These are phyloP conservation scores for Hypoxylon perforatum DNA, from an alignment of 495 filamentous ascomycete species.

Conservation along the genomic window DNA sequence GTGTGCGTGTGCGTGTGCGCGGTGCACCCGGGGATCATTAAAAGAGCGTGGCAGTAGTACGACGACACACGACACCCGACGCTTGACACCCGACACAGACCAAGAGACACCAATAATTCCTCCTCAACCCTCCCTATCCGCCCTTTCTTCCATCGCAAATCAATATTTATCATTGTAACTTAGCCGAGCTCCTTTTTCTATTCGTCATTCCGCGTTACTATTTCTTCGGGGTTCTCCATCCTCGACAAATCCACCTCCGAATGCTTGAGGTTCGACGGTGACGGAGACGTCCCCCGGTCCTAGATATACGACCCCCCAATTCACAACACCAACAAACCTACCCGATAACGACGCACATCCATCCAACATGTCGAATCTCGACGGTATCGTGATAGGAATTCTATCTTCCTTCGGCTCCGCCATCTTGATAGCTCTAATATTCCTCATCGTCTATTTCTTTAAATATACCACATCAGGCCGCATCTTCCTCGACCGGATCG, in stretches of 20 bases:
- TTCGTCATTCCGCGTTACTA: constrained; percentile 19
- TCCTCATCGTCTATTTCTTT: constrained; percentile 93
- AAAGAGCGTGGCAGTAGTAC: constrained; percentile 25
- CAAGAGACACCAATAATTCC: constrained; percentile 23
- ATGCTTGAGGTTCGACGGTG: constrained; percentile 45
- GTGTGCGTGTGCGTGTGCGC: neutral
- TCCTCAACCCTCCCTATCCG: constrained; percentile 19
- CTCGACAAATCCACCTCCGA: constrained; percentile 44
- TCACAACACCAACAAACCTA: constrained; percentile 22
- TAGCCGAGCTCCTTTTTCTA: neutral
- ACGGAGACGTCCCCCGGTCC: constrained; percentile 44
- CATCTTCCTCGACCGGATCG: constrained; percentile 93
- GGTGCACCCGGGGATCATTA: neutral
- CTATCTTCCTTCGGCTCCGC: constrained; percentile 97
- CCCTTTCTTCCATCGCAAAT: constrained; percentile 20
- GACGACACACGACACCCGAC: constrained; percentile 34
- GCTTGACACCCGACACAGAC: constrained; percentile 22
- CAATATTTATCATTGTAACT: constrained; percentile 16
- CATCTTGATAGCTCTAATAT: constrained; percentile 79
- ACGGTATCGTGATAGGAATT: constrained; percentile 94
- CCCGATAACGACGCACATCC: neutral
- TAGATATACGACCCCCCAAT: constrained; percentile 26
- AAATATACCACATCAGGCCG: constrained; percentile 87
- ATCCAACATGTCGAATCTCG: constrained; percentile 50
- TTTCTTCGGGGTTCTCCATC: constrained; percentile 41